Evolutionary conservation across 805 yeast species (phyloP).

Genomic region (Barnettozyma wickerhamii): DNA sequence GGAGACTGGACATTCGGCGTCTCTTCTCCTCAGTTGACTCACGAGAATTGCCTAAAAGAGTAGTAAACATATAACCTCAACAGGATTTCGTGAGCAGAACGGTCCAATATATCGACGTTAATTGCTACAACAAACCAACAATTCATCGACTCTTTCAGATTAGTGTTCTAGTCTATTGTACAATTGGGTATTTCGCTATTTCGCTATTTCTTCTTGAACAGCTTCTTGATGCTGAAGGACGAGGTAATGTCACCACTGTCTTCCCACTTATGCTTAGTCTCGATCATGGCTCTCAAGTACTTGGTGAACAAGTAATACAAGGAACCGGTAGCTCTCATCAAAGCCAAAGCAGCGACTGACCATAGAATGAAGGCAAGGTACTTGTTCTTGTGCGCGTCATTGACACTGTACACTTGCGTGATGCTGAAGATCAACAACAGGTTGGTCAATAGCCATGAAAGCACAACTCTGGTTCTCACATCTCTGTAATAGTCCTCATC

Average conservation of each 20-base stretch:
- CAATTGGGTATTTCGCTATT: conserved; percentile 1
- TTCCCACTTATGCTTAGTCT: conserved; percentile 35
- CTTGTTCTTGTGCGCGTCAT: conserved; percentile 60
- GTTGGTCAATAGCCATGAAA: conserved; percentile 87
- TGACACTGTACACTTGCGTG: conserved; percentile 73
- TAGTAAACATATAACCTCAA: too few species aligned
- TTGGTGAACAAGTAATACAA: conserved; percentile 52
- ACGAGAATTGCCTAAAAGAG: too few species aligned
- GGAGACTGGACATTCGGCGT: too few species aligned
- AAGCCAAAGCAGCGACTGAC: conserved; percentile 85
- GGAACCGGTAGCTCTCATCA: conserved; percentile 82
- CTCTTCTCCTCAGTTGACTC: too few species aligned
- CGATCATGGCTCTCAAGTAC: conserved; percentile 35
- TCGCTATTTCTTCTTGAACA: conserved; percentile 2
- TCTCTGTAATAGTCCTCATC: conserved; percentile 89
- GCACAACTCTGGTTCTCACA: conserved; percentile 91
- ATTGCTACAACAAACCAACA: too few species aligned
- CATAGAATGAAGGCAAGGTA: conserved; percentile 83
- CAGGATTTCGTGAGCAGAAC: too few species aligned
- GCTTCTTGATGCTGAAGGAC: conserved; percentile 1
- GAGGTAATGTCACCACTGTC: conserved; percentile 21
- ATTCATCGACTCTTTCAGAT: too few species aligned
- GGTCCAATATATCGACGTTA: too few species aligned
- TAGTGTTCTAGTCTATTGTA: neutral
- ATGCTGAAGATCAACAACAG: conserved; percentile 80